Percentiles rank a stretch among this genome's conserved stretches.
Evolutionary conservation across 1,284 basidiomycete species (phyloP).

Genomic region (Leccinum laetum): DNA sequence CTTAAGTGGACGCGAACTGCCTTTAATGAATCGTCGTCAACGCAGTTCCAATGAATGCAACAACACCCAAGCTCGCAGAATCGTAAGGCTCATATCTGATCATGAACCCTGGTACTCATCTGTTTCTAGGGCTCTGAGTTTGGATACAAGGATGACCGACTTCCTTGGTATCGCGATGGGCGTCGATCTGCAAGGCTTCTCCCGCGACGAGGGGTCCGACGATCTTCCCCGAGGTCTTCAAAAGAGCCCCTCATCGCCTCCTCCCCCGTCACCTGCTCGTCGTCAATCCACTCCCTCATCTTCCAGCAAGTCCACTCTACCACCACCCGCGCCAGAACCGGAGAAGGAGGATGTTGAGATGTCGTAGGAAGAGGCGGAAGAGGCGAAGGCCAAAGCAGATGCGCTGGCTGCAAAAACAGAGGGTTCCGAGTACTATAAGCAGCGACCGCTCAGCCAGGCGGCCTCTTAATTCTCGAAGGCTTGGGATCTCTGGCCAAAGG

Average conservation of each 20-base stretch:
- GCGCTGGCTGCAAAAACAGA: conserved; percentile 79
- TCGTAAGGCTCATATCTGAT: conserved; percentile 34
- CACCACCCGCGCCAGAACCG: conserved; percentile 38
- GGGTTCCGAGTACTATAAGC: conserved; percentile 87
- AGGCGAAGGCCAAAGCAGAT: conserved; percentile 68
- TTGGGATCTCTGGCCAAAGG: conserved; percentile 93
- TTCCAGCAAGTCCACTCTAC: conserved; percentile 22
- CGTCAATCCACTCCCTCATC: conserved; percentile 45
- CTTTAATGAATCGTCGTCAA: neutral
- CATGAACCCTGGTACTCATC: conserved; percentile 3
- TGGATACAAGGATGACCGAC: conserved; percentile 91
- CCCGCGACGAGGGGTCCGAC: conserved; percentile 83
- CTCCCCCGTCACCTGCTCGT: conserved; percentile 39
- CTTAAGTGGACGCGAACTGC: neutral
- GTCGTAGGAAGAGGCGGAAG: conserved; percentile 59
- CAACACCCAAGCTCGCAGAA: conserved; percentile 63
- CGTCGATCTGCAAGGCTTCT: conserved; percentile 88
- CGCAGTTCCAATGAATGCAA: conserved; percentile 60
- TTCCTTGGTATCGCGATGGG: conserved; percentile 94
- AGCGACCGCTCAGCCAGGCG: conserved; percentile 77
- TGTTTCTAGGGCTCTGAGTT: conserved; percentile 53
- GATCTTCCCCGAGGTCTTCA: conserved; percentile 70
- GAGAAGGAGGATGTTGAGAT: conserved; percentile 55
- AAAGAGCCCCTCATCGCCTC: conserved; percentile 36
- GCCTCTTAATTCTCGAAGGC: conserved; percentile 79